These are phyloP conservation scores for Hymenoscyphus scutula DNA, from an alignment of 2,329 filamentous ascomycete species.

Conservation along the genomic window DNA sequence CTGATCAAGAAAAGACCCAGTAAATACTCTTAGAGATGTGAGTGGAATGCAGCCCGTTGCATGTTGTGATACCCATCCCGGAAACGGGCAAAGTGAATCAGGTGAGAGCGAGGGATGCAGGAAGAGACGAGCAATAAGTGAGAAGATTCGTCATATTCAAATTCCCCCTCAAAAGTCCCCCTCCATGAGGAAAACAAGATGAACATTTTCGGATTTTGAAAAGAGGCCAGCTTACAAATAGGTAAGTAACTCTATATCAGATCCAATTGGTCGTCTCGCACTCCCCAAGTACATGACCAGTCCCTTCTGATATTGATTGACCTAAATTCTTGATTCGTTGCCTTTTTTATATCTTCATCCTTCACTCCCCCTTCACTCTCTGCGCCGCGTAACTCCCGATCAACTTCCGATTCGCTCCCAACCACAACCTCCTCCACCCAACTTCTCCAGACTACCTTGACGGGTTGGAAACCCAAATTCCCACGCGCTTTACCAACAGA, in stretches of 20 bases:
- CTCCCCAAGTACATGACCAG: neutral
- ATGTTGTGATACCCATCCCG: neutral
- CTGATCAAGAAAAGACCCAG: neutral
- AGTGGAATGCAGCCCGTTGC: neutral
- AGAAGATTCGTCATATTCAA: neutral
- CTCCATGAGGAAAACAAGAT: neutral
- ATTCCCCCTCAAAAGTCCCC: neutral
- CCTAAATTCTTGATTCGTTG: no score
- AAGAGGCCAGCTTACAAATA: neutral
- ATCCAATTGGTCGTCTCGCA: neutral
- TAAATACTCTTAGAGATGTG: no score
- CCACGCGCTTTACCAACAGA: neutral
- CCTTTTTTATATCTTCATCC: no score
- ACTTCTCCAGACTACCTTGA: slow-evolving; percentile 2
- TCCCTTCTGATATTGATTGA: no score
- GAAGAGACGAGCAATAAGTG: neutral
- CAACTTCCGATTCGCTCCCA: neutral
- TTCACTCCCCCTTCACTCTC: neutral
- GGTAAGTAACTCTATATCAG: no score
- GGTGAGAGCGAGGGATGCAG: neutral
- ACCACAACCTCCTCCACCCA: neutral
- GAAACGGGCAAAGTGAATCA: neutral
- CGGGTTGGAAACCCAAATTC: neutral
- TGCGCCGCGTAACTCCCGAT: neutral
- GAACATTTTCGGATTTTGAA: neutral